phyloP scores from a whole-genome alignment of 306 rosid species.

The Cucurbita argyrosperma region DNA sequence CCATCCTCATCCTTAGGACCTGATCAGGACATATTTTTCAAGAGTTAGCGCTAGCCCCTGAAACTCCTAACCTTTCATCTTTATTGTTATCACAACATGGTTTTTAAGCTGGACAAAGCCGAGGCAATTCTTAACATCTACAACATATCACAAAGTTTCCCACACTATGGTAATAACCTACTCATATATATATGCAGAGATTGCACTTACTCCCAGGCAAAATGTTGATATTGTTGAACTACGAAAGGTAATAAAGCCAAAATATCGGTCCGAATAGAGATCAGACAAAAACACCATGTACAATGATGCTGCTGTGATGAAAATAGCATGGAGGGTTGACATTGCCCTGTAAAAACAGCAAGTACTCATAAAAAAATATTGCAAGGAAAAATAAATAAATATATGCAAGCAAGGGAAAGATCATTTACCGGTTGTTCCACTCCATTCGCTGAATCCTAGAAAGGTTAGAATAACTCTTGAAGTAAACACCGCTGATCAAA shows the following conservation, averaged over 20 bases:
- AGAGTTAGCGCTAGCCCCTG: not conserved
- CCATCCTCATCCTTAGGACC: not conserved
- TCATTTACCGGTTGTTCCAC: constrained; percentile 78
- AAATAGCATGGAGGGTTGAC: constrained; percentile 79
- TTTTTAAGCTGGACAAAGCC: not conserved
- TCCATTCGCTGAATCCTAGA: constrained; percentile 53
- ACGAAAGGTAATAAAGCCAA: constrained; percentile 34
- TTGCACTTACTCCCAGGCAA: constrained; percentile 56
- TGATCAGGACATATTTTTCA: not conserved
- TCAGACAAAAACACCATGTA: constrained; percentile 70
- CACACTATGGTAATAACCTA: not conserved
- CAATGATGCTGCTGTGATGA: constrained; percentile 59
- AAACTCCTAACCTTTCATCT: not conserved
- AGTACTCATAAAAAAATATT: constrained; percentile 3
- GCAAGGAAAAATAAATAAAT: constrained; percentile 6
- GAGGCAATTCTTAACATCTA: not conserved
- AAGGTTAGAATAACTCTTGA: constrained; percentile 76
- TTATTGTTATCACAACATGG: not conserved
- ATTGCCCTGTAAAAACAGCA: constrained; percentile 47
- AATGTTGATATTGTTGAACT: constrained; percentile 52
- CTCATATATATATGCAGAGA: not conserved
- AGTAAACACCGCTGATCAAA: constrained; percentile 47
- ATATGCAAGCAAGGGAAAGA: constrained; percentile 4
- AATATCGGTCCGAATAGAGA: constrained; percentile 45
- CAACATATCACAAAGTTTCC: not conserved